A percentile compares a stretch with the other conserved stretches of the same genome.
phyloP scores from a whole-genome alignment of 768 basidiomycete genomes.

The Punctularia strigosozonata region DNA sequence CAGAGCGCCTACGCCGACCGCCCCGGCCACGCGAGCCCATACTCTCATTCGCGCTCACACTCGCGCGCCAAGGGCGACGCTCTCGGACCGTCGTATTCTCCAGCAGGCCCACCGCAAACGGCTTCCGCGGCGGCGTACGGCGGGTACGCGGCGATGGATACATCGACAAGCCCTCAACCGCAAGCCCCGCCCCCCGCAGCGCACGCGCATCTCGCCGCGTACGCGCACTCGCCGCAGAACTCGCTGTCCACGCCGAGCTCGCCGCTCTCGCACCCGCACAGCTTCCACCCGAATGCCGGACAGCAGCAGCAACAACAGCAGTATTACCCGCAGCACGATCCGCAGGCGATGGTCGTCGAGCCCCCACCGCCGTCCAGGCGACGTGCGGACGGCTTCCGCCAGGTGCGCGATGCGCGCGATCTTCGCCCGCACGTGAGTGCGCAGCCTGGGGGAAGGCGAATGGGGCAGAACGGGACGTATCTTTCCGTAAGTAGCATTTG shows the following conservation, averaged over 20 bases:
- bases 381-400: constrained; percentile 65
- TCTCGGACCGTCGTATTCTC: constrained; percentile 28
- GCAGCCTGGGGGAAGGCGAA: constrained; percentile 54
- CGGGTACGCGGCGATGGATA: constrained; percentile 49
- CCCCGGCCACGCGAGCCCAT: not conserved
- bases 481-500: constrained; percentile 55
- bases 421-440: constrained; percentile 63
- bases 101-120: constrained; percentile 32
- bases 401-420: constrained; percentile 67
- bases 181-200: constrained; percentile 24
- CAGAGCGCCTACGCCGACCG: constrained; percentile 22
- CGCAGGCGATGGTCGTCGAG: constrained; percentile 71
- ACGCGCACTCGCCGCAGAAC: constrained; percentile 36
- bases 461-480: constrained; percentile 64
- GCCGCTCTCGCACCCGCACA: constrained; percentile 55
- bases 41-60: constrained; percentile 40
- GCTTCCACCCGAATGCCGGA: constrained; percentile 34
- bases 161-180: constrained; percentile 53
- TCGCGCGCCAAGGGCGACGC: constrained; percentile 44
- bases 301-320: too few relatives aligned
- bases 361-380: constrained; percentile 41
- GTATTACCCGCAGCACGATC: constrained; percentile 45
- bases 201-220: constrained; percentile 40
- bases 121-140: constrained; percentile 25
- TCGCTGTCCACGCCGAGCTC: constrained; percentile 61